Percentiles rank a stretch among this genome's conserved stretches.
Evolutionary conservation across 2,329 filamentous ascomycete species (phyloP).

Genomic region (Colletotrichum karsti): DNA sequence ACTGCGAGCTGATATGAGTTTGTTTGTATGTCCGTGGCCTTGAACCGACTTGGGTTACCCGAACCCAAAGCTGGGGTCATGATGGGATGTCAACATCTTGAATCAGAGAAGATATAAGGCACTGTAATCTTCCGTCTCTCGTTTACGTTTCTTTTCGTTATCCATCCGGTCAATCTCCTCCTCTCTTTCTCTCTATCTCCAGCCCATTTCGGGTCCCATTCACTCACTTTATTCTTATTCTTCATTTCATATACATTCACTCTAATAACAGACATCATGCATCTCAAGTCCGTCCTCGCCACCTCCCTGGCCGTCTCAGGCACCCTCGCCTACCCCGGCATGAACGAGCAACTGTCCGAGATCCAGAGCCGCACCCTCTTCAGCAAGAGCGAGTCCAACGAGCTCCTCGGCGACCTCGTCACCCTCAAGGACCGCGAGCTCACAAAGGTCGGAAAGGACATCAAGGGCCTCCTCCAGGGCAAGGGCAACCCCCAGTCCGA

Average conservation of each 20-base stretch:
- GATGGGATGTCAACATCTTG: background rate
- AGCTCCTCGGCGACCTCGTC: conserved; percentile 32
- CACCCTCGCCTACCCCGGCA: conserved; percentile 29
- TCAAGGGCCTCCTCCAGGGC: conserved; percentile 30
- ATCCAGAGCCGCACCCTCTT: conserved; percentile 23
- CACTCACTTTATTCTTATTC: conserved; percentile 3
- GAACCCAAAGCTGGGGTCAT: background rate
- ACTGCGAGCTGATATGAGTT: background rate
- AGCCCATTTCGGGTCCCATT: background rate
- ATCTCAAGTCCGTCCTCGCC: conserved; percentile 24
- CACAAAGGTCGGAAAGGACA: conserved; percentile 28
- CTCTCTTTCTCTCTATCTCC: background rate
- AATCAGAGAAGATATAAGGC: conserved; percentile 11
- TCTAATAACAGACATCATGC: conserved; percentile 6
- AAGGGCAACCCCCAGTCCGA: conserved; percentile 30
- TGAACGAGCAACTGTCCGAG: conserved; percentile 28
- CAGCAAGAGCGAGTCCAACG: conserved; percentile 23
- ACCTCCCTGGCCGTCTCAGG: conserved; percentile 26
- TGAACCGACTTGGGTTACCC: background rate
- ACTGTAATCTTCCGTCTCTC: background rate
- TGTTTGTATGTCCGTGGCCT: background rate
- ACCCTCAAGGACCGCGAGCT: conserved; percentile 27
- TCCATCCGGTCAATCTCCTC: conserved; percentile 5
- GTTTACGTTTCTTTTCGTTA: background rate
- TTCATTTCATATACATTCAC: background rate